Conservation (phyloP, 1,139 yeast genomes). For the Candida tetrigidarum region DNA sequence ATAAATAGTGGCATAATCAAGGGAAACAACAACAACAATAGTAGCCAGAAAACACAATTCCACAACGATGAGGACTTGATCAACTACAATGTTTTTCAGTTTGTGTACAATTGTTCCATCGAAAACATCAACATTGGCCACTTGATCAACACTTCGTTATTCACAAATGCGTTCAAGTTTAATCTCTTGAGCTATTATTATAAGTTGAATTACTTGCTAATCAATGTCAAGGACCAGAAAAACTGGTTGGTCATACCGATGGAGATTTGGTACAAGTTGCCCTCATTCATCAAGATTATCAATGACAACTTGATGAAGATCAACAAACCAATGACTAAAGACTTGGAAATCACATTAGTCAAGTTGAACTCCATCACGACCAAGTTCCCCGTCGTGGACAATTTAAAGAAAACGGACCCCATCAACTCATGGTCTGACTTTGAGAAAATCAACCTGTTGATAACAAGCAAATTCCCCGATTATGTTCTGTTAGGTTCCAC, state of each 20-base stretch:
- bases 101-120: constrained; percentile 22
- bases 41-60: background rate
- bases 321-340: constrained; percentile 13
- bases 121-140: constrained; percentile 23
- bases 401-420: constrained; percentile 11
- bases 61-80: constrained; percentile 13
- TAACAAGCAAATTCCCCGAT: constrained; percentile 16
- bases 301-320: constrained; percentile 14
- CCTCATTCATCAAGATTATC: constrained; percentile 16
- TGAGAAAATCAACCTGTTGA: constrained; percentile 12
- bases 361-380: constrained; percentile 16
- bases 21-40: background rate
- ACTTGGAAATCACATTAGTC: constrained; percentile 16
- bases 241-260: constrained; percentile 16
- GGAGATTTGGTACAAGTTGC: constrained; percentile 19
- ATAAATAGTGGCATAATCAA: constrained; percentile 10
- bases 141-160: constrained; percentile 16
- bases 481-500: constrained; percentile 8
- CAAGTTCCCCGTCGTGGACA: constrained; percentile 16
- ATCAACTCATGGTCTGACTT: constrained; percentile 15
- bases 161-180: constrained; percentile 15
- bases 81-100: constrained; percentile 19
- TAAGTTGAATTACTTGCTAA: constrained; percentile 14
- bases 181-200: constrained; percentile 16
- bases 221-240: constrained; percentile 8